Evolutionary conservation across 1,284 basidiomycete species (phyloP), one percentile per base, ranked within the genome.

Genomic region (Cyathus pygmaeus): DNA sequence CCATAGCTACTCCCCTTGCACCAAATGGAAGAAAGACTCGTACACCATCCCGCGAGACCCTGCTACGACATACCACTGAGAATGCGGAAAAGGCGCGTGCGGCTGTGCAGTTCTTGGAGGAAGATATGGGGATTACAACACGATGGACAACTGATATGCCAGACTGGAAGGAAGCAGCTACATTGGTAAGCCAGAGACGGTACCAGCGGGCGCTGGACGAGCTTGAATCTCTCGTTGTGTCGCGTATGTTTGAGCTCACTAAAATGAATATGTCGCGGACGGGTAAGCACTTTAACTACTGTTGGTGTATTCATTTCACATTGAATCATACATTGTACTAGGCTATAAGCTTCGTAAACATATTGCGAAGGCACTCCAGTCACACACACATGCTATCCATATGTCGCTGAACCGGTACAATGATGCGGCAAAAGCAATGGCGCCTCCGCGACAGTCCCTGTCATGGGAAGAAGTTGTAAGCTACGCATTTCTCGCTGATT

Each of bases 401-500:
- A 62, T 19, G 7, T 67, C 67, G 2, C 50, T 75, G 5, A 46
- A 65, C 1, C 11, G 36, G 5, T 73, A 71, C 49, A 75, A 75
- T 31, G 26, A 23, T 2, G 65, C 67, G 11, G 65, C 71, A 9
- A 13, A 31, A 0, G 19, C 41, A 11, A 39, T 71, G 2, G 56
- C 50, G 13, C 69, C 66, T 7, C 65, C 61, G 17, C 59, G 36
- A 1, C 60, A 47, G 7, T 21, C 31, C 4, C 63, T 77, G 6
- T 19, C 53, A 9, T 78, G 72, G 67, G 59, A 68, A 1, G 53
- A 75, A n/a, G 65, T 79, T 9, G 59, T 73, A 4, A 62, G 73
- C 9, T 73, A 74, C 55, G 60, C 62, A 0, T 75, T 75, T 23
- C 62, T 79, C 1, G 67, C 71, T 2, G 71, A 80, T 23, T 79